phyloP scores from a whole-genome alignment of 306 rosid genomes.

The Gillenia trifoliata region DNA sequence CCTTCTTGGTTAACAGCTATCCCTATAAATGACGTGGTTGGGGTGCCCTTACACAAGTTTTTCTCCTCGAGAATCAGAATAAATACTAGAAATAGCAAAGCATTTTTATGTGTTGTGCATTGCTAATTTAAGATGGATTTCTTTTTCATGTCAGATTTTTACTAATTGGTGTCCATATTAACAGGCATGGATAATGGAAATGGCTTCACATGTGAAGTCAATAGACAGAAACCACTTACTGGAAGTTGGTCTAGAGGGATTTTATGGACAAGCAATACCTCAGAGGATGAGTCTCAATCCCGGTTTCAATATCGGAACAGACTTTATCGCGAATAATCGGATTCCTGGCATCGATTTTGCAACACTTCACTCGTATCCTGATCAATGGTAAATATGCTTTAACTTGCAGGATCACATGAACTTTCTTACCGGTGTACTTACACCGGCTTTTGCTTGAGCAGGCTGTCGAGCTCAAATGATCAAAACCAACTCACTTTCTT shows the following conservation, averaged over 20 bases:
- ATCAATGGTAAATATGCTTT: conserved; percentile 55
- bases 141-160: background rate
- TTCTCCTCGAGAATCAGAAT: background rate
- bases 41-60: background rate
- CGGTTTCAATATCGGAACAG: conserved; percentile 63
- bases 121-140: conserved; percentile 2
- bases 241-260: conserved; percentile 89
- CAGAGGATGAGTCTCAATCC: conserved; percentile 65
- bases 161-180: background rate
- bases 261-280: conserved; percentile 78
- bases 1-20: too few species aligned
- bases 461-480: conserved; percentile 56
- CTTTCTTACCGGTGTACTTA: background rate
- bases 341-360: conserved; percentile 74
- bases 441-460: conserved; percentile 14
- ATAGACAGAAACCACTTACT: conserved; percentile 83
- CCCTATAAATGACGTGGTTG: background rate
- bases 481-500: conserved; percentile 55
- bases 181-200: conserved; percentile 90
- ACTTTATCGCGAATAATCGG: conserved; percentile 68
- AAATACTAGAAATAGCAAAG: background rate
- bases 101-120: background rate
- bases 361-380: conserved; percentile 88
- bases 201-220: conserved; percentile 80
- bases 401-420: background rate